A percentile compares a stretch with the other conserved stretches of the same genome.
Conservation (phyloP, 305 asterid genomes). For the Coffea humblotiana region DNA sequence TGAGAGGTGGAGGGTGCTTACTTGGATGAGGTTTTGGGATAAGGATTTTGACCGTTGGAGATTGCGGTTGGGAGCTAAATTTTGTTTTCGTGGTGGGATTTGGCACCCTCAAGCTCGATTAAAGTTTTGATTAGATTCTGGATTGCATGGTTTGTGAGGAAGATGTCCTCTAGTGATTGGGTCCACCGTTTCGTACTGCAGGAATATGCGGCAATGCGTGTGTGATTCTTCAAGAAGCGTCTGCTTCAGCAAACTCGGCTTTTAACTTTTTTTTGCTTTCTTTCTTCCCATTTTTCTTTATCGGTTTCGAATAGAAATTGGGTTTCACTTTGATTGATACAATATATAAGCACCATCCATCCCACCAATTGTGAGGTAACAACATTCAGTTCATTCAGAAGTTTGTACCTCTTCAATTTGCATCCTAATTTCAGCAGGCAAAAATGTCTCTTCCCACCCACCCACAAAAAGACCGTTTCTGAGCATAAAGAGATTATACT, state of each 20-base stretch:
- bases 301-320: no score
- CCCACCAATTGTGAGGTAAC: neutral
- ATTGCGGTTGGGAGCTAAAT: constrained; percentile 24
- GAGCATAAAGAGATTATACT: no score
- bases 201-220: constrained; percentile 24
- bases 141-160: neutral
- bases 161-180: neutral
- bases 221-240: neutral
- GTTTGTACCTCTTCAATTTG: neutral
- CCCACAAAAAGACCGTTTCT: no score
- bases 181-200: neutral
- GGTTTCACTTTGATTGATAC: no score
- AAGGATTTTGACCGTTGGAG: constrained; percentile 50
- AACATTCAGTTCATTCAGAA: neutral
- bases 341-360: no score
- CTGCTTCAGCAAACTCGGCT: neutral
- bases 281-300: no score
- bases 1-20: constrained; percentile 8
- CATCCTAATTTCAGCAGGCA: no score
- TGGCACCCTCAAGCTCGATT: constrained; percentile 1
- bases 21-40: constrained; percentile 71
- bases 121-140: neutral
- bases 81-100: neutral
- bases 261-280: neutral
- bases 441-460: no score